Base-by-base conservation (phyloP, 2,329 filamentous ascomycete genomes). In the Colletotrichum abscissum region DNA sequence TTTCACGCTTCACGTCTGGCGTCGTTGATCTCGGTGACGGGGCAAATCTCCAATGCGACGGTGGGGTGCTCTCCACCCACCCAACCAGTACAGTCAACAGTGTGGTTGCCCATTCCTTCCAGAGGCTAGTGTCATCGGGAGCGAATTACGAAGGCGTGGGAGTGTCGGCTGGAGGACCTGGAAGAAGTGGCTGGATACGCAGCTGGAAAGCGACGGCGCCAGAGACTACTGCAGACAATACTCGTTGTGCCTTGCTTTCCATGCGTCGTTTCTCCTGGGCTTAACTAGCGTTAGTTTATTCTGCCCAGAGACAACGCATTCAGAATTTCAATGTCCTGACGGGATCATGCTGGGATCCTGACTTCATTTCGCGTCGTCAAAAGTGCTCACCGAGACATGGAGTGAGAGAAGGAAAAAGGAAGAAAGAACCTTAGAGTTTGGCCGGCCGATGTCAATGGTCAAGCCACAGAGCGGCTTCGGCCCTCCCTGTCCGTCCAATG, bases 231-330 rank as follows among this genome's bases (percentile, higher is more conserved):
- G 70, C 67, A 38, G 35, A 49, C 26, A 57, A 49, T 19, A n/a
- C 49, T 60, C 28, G 49, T 33, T 63, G 67, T 73, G 71, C 71
- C 71, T 73, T 73, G 71, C 62, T 71, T 73, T 65, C 67, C 54
- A 26, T 60, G 66, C 59, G 30, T 42, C 42, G 28, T 22, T 35
- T 28, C 22, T 60, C 56, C 54, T 56, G 59, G n/a, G 6, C 49
- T 33, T 56, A 26, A 33, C 24, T 70, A 38, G 67, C 22, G 55
- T 62, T 57, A 59, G 67, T 46, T 16, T 70, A 5, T 38, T 38
- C 35, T n/a, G 52, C 24, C 7, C n/a, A 38, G 9, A 54, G 67
- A 70, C 67, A 70, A 57, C 46, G 56, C 56, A 63, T 57, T 38
- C 56, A 52, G 35, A n/a, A 69, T 33, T 26, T 33, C 9, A 22